A percentile compares a stretch with the other conserved stretches of the same genome.
Evolutionary conservation across 1,284 basidiomycete genomes (phyloP).

Genomic region (Cerioporus squamosus): DNA sequence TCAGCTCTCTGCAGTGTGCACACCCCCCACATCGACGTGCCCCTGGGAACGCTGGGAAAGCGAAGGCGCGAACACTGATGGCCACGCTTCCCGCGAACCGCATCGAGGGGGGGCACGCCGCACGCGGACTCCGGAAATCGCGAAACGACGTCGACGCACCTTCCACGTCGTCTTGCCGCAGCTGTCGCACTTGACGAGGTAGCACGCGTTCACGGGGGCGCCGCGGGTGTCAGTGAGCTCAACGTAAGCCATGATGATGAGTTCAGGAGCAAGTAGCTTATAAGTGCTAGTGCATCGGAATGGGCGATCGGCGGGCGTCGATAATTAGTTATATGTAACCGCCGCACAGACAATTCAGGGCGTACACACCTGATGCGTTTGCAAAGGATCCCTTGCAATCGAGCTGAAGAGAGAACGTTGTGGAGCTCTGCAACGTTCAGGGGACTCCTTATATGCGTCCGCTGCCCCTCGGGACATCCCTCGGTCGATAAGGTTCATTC

Average conservation of each 20-base stretch:
- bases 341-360: neutral
- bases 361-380: neutral
- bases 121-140: no score
- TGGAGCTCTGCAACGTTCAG: no score
- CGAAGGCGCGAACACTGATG: constrained; percentile 6
- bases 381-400: no score
- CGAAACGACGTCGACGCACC: constrained; percentile 49
- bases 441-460: no score
- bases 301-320: neutral
- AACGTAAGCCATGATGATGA: constrained; percentile 27
- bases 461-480: no score
- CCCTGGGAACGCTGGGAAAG: neutral
- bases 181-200: constrained; percentile 56
- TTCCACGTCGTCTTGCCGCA: constrained; percentile 79
- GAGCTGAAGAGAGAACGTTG: no score
- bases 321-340: neutral
- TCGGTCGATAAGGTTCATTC: neutral
- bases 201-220: constrained; percentile 58
- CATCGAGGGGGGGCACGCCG: neutral
- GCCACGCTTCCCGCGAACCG: constrained; percentile 16
- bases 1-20: constrained; percentile 15
- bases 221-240: constrained; percentile 38
- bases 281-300: neutral
- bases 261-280: neutral
- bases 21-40: neutral